Base-by-base conservation (phyloP, 2,329 filamentous ascomycete genomes). In the Colletotrichum ledebouriae region DNA sequence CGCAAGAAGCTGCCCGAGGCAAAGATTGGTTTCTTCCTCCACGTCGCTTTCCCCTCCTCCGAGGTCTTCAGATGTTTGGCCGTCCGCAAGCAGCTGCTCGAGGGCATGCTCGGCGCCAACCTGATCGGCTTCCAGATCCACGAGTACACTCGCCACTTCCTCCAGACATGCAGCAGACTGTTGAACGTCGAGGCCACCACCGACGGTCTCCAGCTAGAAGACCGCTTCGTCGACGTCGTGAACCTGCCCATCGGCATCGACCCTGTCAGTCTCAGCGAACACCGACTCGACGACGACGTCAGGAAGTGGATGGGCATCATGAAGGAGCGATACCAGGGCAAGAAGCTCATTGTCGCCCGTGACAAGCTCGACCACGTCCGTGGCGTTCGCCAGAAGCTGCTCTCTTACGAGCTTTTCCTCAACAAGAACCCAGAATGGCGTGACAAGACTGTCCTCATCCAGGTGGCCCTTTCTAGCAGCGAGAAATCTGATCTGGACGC, bases 341-440 rank as follows among this genome's bases (percentile, higher is more conserved):
- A 98, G 84, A 91, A 89, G 74, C 87, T 98, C 63, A 97, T 98
- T 73, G 94, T 98, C 12, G 94, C 94, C 10, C 90, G 95, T 59
- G 95, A 98, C 80, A 97, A 98, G 85, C 89, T 98, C 50, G 95
- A 98, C 78, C 90, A 93, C 72, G 93, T 98, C 64, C 91, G 94
- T 60, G 95, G 96, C 69, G 94, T 98, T 44, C 89, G 94, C 44
- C 95, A 97, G 80, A 98, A 98, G 84, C 86, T 98, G 6, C 84
- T 98, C 29, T 92, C 94, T 1, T 97, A 93, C 75, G 96, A 98
- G 79, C 82, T 98, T 9, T 98, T 98, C 81, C 86, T 98, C 50
- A 97, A 97, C 81, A 93, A 94, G 77, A 93, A 98, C 76, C 94
- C 95, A 0, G 87, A 97, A 75, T 98, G 93, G 92, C 87, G 90